A percentile compares a stretch with the other conserved stretches of the same genome.
phyloP scores from a whole-genome alignment of 441 rosid genomes.

The Erodium texanum region DNA sequence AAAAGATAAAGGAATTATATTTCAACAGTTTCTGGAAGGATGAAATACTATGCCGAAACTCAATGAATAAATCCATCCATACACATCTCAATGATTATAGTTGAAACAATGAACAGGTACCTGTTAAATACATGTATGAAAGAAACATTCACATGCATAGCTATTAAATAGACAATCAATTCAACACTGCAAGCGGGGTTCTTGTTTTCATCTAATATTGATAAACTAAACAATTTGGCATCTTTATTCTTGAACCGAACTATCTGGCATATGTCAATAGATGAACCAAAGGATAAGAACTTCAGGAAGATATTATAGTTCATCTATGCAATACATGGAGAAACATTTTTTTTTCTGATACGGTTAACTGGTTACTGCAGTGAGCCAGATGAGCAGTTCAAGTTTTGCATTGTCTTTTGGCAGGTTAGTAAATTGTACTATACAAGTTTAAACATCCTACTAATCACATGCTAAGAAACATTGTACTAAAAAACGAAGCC shows the following conservation, averaged over 20 bases:
- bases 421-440: neutral
- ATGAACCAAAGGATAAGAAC: neutral
- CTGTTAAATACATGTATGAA: neutral
- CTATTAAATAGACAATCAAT: neutral
- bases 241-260: neutral
- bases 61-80: neutral
- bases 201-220: neutral
- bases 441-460: neutral
- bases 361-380: neutral
- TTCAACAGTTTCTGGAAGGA: neutral
- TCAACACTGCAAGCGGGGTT: neutral
- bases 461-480: neutral
- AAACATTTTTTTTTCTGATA: neutral
- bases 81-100: neutral
- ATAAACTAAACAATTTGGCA: neutral
- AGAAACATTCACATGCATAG: conserved; percentile 4
- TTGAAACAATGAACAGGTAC: neutral
- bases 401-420: neutral
- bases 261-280: neutral
- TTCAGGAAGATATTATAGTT: neutral
- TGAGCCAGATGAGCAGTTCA: neutral
- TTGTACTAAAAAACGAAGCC: neutral
- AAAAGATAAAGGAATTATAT: neutral
- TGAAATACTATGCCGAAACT: neutral
- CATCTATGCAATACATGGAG: neutral